Conservation (phyloP, 257 asterid genomes). For the Solanum chiquidenum region DNA sequence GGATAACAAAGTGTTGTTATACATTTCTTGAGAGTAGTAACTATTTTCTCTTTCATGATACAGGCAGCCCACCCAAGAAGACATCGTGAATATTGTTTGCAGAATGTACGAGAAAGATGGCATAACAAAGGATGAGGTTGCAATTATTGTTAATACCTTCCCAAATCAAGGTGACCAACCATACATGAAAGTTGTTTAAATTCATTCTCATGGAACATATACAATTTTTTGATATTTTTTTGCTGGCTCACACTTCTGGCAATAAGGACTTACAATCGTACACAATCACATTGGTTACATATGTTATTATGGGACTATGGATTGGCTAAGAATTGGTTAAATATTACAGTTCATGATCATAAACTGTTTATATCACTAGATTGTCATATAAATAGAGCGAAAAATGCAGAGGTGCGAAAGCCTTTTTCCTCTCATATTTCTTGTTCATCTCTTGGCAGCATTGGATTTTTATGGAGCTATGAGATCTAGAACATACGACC, state of each 20-base stretch:
- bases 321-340: neutral
- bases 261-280: neutral
- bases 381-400: neutral
- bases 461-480: slow-evolving; percentile 94
- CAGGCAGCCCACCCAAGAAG: slow-evolving; percentile 97
- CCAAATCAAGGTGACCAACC: slow-evolving; percentile 71
- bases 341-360: neutral
- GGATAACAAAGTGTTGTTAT: neutral
- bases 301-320: neutral
- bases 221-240: neutral
- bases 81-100: slow-evolving; percentile 66
- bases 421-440: neutral
- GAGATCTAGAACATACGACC: slow-evolving; percentile 86
- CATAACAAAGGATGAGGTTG: slow-evolving; percentile 53
- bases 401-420: neutral
- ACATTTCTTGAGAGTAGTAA: neutral
- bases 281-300: neutral
- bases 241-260: neutral
- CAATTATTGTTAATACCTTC: slow-evolving; percentile 46
- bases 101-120: slow-evolving; percentile 94
- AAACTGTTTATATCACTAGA: neutral
- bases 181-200: neutral
- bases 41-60: slow-evolving; percentile 9
- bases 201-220: neutral
- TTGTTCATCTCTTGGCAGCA: slow-evolving; percentile 36